Evolutionary conservation across 2,329 filamentous ascomycete genomes (phyloP), one percentile per base, ranked within the genome.

Genomic region (Raffaelea arxii): DNA sequence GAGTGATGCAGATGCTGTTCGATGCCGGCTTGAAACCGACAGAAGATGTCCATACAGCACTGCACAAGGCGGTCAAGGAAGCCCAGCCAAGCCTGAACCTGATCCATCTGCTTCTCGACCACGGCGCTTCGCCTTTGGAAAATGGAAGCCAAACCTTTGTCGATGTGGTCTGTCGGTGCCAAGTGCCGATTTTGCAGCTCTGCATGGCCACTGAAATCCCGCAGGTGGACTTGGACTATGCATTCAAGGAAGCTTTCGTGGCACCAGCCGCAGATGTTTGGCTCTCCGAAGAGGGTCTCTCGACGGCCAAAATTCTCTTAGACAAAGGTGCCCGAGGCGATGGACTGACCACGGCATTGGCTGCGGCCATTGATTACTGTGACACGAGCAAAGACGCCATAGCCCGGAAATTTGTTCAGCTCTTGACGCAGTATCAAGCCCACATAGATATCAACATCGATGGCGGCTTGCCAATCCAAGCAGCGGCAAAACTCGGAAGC

Each of bases 71-170:
- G 0, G 66, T 79, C 7, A 74, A 72, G 11, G 51, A 55, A n/a
- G 70, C 74, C 51, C 66, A 76, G 7, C 65, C 68, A 0, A 73
- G 76, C 40, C 61, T 70, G 30, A 61, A 66, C 3, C 61, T 72
- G 5, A 65, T 77, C 3, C 62, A 65, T 35, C 58, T 77, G 3
- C 60, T 79, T 5, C 59, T 79, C 4, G 58, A 62, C 2, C 64
- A 74, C 30, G 71, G 76, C 1, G 76, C 75, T 24, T 78, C 73
- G 0, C 71, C 75, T 0, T 59, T 68, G 4, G 64, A 65, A 0
- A 75, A 77, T 45, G 66, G 66, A 22, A 77, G 73, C 57, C 70
- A 75, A 56, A 69, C 72, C 2, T 54, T 80, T 12, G 63, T 75
- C 1, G 71, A 76, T 46, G 72, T 72, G 1, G 63, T 68, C 0